phyloP scores from a whole-genome alignment of 768 basidiomycete genomes.

The Suillus fuscotomentosus region DNA sequence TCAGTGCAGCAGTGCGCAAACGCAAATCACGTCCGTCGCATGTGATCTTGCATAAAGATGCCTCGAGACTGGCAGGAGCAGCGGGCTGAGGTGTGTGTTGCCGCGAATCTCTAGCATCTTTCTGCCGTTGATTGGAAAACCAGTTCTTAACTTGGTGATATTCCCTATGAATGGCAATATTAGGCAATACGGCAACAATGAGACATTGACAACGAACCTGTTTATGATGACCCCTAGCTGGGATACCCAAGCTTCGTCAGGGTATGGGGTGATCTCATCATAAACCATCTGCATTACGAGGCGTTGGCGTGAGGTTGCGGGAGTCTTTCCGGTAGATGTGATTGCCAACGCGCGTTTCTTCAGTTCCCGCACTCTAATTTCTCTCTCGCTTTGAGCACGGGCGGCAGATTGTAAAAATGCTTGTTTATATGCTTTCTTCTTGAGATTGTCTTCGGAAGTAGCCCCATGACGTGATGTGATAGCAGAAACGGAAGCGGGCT shows the following conservation, averaged over 20 bases:
- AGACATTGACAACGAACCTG: constrained; percentile 35
- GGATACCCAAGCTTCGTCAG: constrained; percentile 59
- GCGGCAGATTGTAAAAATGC: constrained; percentile 13
- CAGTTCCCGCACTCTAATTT: constrained; percentile 28
- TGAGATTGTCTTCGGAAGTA: constrained; percentile 26
- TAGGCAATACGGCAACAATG: background rate
- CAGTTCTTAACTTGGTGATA: constrained; percentile 65
- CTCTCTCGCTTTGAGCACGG: constrained; percentile 29
- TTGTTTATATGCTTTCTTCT: constrained; percentile 27
- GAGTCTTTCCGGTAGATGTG: constrained; percentile 40
- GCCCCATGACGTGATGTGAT: constrained; percentile 24
- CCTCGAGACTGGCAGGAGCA: constrained; percentile 32
- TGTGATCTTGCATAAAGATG: constrained; percentile 33
- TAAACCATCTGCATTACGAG: constrained; percentile 62
- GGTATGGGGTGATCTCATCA: constrained; percentile 65
- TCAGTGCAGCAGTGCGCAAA: constrained; percentile 47
- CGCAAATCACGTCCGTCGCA: constrained; percentile 43
- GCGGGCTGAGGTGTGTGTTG: constrained; percentile 32
- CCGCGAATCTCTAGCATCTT: constrained; percentile 37
- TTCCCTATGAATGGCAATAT: constrained; percentile 35
- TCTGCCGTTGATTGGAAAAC: constrained; percentile 65
- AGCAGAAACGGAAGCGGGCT: constrained; percentile 20
- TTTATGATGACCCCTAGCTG: constrained; percentile 56
- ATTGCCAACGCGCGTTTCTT: constrained; percentile 31
- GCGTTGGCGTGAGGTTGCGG: constrained; percentile 54